These are phyloP conservation scores for Trypanosoma brucei DNA, from an alignment of 208 protist species.

Conservation along the genomic window DNA sequence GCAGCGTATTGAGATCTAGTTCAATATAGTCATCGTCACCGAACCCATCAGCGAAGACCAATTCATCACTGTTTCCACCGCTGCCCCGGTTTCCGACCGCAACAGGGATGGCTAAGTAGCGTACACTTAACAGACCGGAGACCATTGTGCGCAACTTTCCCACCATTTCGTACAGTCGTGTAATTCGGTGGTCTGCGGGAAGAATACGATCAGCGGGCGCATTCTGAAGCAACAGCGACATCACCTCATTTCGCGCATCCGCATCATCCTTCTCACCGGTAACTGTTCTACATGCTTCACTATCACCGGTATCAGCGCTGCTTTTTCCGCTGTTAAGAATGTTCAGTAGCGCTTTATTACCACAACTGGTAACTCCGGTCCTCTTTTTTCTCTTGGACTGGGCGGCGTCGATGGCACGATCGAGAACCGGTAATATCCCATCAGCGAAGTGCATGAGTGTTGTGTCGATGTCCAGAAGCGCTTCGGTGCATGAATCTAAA, in stretches of 20 bases:
- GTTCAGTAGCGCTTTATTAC: neutral
- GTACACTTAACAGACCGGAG: constrained; percentile 61
- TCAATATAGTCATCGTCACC: constrained; percentile 53
- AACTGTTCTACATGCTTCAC: neutral
- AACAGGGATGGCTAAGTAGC: constrained; percentile 66
- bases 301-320: constrained; percentile 2
- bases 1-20: constrained; percentile 53
- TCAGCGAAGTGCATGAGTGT: constrained; percentile 66
- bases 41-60: constrained; percentile 52
- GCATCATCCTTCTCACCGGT: constrained; percentile 6
- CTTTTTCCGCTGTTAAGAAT: constrained; percentile 2
- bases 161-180: constrained; percentile 61
- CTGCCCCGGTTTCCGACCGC: constrained; percentile 27
- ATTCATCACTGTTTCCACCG: constrained; percentile 31
- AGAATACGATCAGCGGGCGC: constrained; percentile 26
- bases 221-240: constrained; percentile 29
- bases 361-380: neutral
- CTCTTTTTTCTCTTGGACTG: constrained; percentile 2
- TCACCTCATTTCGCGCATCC: constrained; percentile 23
- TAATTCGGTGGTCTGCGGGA: constrained; percentile 66
- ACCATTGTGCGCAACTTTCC: constrained; percentile 59
- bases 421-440: constrained; percentile 67
- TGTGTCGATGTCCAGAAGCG: constrained; percentile 81
- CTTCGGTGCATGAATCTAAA: constrained; percentile 29
- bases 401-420: constrained; percentile 36